Evolutionary conservation across 1,284 basidiomycete genomes (phyloP), one percentile per base, ranked within the genome.

Genomic region (Marasmius fiardii): DNA sequence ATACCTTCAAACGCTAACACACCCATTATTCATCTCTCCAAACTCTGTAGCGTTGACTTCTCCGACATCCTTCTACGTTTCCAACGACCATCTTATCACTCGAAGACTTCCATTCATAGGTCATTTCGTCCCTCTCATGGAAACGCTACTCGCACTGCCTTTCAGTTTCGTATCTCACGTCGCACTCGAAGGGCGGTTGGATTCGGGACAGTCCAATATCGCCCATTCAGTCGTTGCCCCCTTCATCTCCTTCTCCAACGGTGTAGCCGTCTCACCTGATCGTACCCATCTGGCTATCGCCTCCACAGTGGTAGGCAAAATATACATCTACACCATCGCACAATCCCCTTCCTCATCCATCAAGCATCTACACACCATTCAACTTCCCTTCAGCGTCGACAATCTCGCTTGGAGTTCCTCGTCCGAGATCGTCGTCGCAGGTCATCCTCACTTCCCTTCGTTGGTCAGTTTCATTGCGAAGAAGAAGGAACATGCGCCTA

Each of bases 71-170:
- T 88, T 90, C 65, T 85, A 84, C 60, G 75, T 90, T 35, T 80
- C 79, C 33, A 85, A 90, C 63, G 88, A 90, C 64, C 88, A 90
- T 62, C 65, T 81, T 24, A 67, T 89, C 62, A 88, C 88, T 0
- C 75, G 83, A 7, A 79, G 88, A 12, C 73, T 86, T 21, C 81
- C 82, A 1, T 65, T 68, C 4, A 51, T 87, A 20, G 83, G 82
- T 3, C 66, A 68, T 54, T 56, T 81, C 23, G 63, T 83, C 0
- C 80, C 85, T 0, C 28, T 83, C 37, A 43, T 79, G 48, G 88
- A 90, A 64, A 78, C 82, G 1, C 1, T 83, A 11, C 67, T 85
- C 2, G 79, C 68, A 2, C 70, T 88, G 0, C 85, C 86, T 0
- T 64, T 86, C 7, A 69, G 79, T 50, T 87, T 80, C 73, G 74